Evolutionary conservation across 176 grass and related monocot species (phyloP).

Genomic region (Cenchrus americanus): DNA sequence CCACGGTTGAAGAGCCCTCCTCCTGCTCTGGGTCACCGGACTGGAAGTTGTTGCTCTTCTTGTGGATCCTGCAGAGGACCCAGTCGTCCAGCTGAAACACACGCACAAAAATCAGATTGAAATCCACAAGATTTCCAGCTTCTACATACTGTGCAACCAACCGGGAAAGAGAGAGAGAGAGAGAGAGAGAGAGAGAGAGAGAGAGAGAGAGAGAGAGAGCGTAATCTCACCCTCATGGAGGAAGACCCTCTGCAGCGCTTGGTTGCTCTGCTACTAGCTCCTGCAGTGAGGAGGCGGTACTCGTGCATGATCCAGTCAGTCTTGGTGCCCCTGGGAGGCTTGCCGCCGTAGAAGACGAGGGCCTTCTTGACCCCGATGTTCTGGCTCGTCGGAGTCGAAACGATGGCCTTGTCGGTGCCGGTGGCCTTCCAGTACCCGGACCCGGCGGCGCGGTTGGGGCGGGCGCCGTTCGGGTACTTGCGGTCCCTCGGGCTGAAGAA

Average conservation of each 20-base stretch:
- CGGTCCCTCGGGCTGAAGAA: conserved; percentile 76
- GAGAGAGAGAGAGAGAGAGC: no score
- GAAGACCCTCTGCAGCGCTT: conserved; percentile 44
- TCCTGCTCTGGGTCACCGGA: conserved; percentile 44
- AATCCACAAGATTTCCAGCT: neutral
- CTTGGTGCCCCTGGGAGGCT: conserved; percentile 59
- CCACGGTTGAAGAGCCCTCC: conserved; percentile 39
- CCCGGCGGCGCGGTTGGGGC: conserved; percentile 62
- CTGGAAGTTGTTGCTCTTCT: conserved; percentile 52
- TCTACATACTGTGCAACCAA: neutral
- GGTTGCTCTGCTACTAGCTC: neutral
- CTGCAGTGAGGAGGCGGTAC: conserved; percentile 51
- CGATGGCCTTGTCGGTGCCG: conserved; percentile 66
- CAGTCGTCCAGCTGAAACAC: conserved; percentile 74
- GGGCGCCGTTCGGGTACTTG: conserved; percentile 70
- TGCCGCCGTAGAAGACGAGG: conserved; percentile 62
- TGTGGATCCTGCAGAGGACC: conserved; percentile 81
- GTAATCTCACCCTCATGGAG: conserved; percentile 66
- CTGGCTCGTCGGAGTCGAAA: neutral
- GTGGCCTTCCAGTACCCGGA: conserved; percentile 79
- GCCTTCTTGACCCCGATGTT: conserved; percentile 61
- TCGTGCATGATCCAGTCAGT: conserved; percentile 96
- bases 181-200: no score
- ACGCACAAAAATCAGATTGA: neutral
- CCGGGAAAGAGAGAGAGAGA: no score